Conservation (phyloP, 2,329 filamentous ascomycete species). For the Botrytis aclada region DNA sequence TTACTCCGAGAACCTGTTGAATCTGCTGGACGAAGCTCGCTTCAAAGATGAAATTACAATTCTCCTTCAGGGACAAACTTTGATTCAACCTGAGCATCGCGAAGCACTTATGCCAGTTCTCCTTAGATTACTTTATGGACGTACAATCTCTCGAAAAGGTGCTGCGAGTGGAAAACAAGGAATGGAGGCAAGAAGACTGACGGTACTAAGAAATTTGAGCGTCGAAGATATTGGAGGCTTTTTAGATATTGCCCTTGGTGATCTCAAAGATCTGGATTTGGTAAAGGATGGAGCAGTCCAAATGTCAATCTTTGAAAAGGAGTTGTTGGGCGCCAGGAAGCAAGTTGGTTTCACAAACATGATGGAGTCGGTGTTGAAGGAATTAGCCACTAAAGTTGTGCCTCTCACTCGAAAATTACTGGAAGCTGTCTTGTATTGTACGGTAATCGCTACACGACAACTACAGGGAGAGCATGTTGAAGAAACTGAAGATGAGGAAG, state of each 20-base stretch:
- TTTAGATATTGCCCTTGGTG: conserved; percentile 75
- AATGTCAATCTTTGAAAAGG: conserved; percentile 51
- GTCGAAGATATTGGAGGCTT: conserved; percentile 75
- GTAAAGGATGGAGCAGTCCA: conserved; percentile 42
- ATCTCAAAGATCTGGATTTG: conserved; percentile 60
- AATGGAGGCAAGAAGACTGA: conserved; percentile 75
- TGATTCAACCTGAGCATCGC: conserved; percentile 72
- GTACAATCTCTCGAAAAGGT: conserved; percentile 79
- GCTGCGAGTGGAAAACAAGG: conserved; percentile 74
- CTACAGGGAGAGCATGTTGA: conserved; percentile 43
- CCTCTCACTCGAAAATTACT: conserved; percentile 67
- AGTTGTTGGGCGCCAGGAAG: conserved; percentile 66
- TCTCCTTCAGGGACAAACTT: conserved; percentile 72
- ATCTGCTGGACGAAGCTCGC: conserved; percentile 82
- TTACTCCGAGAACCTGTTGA: conserved; percentile 83
- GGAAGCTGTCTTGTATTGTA: conserved; percentile 76
- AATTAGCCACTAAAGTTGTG: conserved; percentile 70
- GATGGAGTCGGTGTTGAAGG: conserved; percentile 80
- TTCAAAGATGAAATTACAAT: conserved; percentile 94
- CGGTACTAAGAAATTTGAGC: conserved; percentile 74
- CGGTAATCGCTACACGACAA: conserved; percentile 65
- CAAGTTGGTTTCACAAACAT: conserved; percentile 92
- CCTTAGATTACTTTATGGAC: conserved; percentile 82
- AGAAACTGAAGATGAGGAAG: conserved; percentile 39
- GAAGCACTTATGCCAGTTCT: conserved; percentile 77